phyloP scores from a whole-genome alignment of 2,329 filamentous ascomycete genomes.

The Mariannaea sp. region DNA sequence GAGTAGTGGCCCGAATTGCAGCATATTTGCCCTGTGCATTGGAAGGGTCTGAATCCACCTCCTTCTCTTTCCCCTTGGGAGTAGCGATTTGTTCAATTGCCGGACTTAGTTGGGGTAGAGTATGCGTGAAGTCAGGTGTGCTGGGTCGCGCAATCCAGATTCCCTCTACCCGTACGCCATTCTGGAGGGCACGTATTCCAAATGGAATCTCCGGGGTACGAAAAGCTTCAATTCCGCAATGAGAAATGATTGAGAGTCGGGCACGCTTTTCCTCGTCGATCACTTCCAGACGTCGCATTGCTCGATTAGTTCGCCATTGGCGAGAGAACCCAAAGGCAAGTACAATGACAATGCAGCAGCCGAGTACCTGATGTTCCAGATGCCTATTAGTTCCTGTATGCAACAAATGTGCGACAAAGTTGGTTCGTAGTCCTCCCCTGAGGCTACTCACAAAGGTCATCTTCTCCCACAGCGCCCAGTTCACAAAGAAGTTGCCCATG shows the following conservation, averaged over 20 bases:
- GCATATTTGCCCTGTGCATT: slow-evolving; percentile 1
- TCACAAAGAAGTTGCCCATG: slow-evolving; percentile 61
- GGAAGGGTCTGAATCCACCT: slow-evolving; percentile 11
- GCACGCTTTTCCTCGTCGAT: slow-evolving; percentile 69
- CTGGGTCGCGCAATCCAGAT: slow-evolving; percentile 72
- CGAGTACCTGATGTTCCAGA: slow-evolving; percentile 64
- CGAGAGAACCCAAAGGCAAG: slow-evolving; percentile 71
- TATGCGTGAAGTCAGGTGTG: slow-evolving; percentile 42
- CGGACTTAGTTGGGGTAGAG: slow-evolving; percentile 34
- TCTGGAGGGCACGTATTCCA: slow-evolving; percentile 82
- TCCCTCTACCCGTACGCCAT: slow-evolving; percentile 81
- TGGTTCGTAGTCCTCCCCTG: slow-evolving; percentile 4
- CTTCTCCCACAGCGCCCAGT: slow-evolving; percentile 85
- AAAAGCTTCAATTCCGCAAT: slow-evolving; percentile 53
- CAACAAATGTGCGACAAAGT: background rate
- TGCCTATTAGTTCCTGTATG: slow-evolving; percentile 1
- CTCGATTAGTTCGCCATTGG: slow-evolving; percentile 64
- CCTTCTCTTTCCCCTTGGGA: slow-evolving; percentile 31
- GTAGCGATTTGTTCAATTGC: slow-evolving; percentile 20
- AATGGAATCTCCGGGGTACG: slow-evolving; percentile 72
- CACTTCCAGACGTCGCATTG: slow-evolving; percentile 61
- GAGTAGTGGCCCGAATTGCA: background rate
- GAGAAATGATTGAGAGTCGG: slow-evolving; percentile 58
- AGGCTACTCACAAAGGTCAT: slow-evolving; percentile 77
- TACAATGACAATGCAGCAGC: slow-evolving; percentile 70